Evolutionary conservation across 306 rosid genomes (phyloP).

Genomic region (Cyclanthera cordifolia): DNA sequence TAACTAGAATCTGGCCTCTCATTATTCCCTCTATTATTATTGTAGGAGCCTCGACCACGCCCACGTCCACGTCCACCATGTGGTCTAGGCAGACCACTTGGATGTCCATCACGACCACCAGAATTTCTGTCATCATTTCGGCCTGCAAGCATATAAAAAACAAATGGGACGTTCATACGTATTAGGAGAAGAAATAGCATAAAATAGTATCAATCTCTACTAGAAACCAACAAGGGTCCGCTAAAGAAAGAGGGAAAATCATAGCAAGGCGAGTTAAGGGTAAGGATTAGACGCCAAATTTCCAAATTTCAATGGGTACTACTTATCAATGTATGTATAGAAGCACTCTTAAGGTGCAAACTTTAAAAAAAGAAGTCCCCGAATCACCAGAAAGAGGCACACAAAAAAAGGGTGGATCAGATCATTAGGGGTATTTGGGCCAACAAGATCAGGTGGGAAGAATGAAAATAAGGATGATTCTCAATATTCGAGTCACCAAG

Average conservation of each 20-base stretch:
- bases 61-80: conserved; percentile 64
- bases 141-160: conserved; percentile 23
- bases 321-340: neutral
- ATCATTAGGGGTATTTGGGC: neutral
- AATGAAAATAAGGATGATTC: no score
- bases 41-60: conserved; percentile 62
- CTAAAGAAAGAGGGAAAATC: neutral
- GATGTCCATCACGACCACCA: conserved; percentile 24
- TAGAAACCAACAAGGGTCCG: neutral
- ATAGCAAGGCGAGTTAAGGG: neutral
- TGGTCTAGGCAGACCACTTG: conserved; percentile 90
- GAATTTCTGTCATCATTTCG: conserved; percentile 15
- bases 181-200: neutral
- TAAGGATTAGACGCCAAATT: neutral
- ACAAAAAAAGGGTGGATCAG: neutral
- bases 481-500: no score
- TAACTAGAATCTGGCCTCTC: conserved; percentile 60
- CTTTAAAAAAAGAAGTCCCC: neutral
- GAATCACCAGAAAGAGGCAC: neutral
- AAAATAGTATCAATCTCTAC: neutral
- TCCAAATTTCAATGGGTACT: neutral
- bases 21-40: conserved; percentile 43
- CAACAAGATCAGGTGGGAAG: no score
- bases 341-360: neutral
- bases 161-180: neutral